Percentiles rank a stretch among this genome's conserved stretches.
These are phyloP conservation scores for Globisporangium echinulatum DNA, from an alignment of 352 stramenopile genomes.

Conservation along the genomic window DNA sequence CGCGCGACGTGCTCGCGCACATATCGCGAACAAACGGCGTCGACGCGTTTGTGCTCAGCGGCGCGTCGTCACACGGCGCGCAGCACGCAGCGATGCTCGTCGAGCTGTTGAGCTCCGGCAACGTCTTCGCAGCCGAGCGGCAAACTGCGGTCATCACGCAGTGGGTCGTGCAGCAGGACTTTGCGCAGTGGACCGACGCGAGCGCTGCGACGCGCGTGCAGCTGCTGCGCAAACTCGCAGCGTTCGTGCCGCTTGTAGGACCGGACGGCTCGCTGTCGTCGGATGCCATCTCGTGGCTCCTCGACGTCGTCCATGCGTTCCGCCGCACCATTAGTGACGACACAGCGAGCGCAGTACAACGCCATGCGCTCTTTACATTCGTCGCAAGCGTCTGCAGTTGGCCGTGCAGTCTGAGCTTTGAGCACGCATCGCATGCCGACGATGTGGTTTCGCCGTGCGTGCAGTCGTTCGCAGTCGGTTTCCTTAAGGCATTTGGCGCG, in stretches of 20 bases:
- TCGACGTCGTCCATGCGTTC: slow-evolving; percentile 11
- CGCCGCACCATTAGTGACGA: slow-evolving; percentile 1
- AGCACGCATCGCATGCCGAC: background rate
- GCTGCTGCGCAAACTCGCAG: slow-evolving; percentile 8
- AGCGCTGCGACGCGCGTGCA: background rate
- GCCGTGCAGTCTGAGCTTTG: slow-evolving; percentile 2
- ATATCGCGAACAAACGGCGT: slow-evolving; percentile 8
- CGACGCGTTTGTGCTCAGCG: slow-evolving; percentile 8
- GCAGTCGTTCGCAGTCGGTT: background rate
- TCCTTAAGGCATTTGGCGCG: slow-evolving; percentile 8
- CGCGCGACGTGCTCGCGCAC: slow-evolving; percentile 3
- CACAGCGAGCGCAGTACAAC: background rate
- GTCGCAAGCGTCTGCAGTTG: slow-evolving; percentile 6
- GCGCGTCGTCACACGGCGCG: background rate
- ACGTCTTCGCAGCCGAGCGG: slow-evolving; percentile 4
- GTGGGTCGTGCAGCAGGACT: slow-evolving; percentile 17
- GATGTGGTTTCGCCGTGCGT: background rate
- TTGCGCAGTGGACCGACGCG: slow-evolving; percentile 6
- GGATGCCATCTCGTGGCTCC: slow-evolving; percentile 11
- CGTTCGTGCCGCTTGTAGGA: slow-evolving; percentile 3
- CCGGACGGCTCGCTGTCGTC: slow-evolving; percentile 1
- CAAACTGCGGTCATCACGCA: slow-evolving; percentile 9
- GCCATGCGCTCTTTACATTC: slow-evolving; percentile 12
- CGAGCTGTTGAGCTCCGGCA: slow-evolving; percentile 6
- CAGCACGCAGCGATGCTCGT: slow-evolving; percentile 9